Evolutionary conservation across 192 early-diverging fungal genomes (phyloP), one percentile per base, ranked within the genome.

Genomic region (Coemansia sp.): DNA sequence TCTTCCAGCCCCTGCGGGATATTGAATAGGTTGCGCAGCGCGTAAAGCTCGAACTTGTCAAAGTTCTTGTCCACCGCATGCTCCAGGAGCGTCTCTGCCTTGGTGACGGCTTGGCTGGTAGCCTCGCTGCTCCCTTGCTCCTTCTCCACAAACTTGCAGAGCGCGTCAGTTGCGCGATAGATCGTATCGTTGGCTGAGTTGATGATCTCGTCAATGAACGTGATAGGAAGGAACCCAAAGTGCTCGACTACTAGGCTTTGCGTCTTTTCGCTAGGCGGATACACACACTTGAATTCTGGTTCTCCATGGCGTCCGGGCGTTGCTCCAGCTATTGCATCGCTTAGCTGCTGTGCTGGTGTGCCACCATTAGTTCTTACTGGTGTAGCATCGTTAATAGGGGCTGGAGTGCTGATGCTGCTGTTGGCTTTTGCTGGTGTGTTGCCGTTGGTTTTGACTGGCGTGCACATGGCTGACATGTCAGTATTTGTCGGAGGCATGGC

Each of bases 11-110:
- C 83, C 16, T 78, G 66, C 2, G 89, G 90, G 26, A 94, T 70
- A 34, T 79, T 81, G 46, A 95, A 92, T 59, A 94, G 80, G 43
- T 91, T 92, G 45, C 87, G 84, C 60, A 91, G 78, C 0, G 82
- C 84, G 63, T 90, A 93, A 9, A 93, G 72, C 67, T 95, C 92
- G 68, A 92, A 92, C 30, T 86, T 84, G 72, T 94, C 94, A 85
- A 94, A 94, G 64, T 87, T 84, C 64, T 88, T 88, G 68, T 94
- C 94, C 56, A 95, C 87, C 5, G 87, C 77, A 26, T 89, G 76
- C 67, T 94, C 92, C 13, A 94, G 72, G 29, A 94, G 68, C 28
- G 92, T 93, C 67, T 91, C 89, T 0, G 91, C 83, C 64, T 89
- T 84, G 67, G 88, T 84, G 61, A 92, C 86, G 1, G 89, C 89